Evolutionary conservation across 805 yeast genomes (phyloP), one percentile per base, ranked within the genome.

Genomic region (Saccharomycopsis lassenensis): DNA sequence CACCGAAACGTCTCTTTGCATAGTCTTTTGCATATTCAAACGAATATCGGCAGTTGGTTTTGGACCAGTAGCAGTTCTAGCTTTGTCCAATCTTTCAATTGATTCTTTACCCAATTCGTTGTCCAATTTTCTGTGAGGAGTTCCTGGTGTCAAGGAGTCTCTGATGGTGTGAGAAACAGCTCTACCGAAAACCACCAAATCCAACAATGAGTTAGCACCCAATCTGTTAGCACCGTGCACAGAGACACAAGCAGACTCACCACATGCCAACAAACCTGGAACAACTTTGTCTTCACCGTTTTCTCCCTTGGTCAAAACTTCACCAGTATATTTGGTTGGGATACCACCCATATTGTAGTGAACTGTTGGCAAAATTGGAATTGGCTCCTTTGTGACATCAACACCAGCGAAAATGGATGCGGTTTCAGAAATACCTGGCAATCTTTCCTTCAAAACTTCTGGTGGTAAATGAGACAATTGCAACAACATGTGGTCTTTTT

Each of bases 321-420:
- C 96, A 69, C 97, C 98, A 48, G 79, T 82, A 81, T 85, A 91
- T 62, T 80, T 84, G 49, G 98, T 91, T 61, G 98, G 98, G 49
- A 89, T 84, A 77, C 97, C 97, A 63, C 98, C 98, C 98, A 89
- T 89, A 66, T 89, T 89, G 71, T 91, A 89, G 66, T 89, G 98
- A 44, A 91, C 98, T 48, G 98, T 89, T 52, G 98, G 98, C 51
- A 91, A 64, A 52, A 89, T 87, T 52, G 97, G 98, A 59, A 91
- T 91, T 56, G 98, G 98, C 67, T 89, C 96, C 69, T 91, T 91
- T 42, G 98, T 91, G 48, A 89, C 97, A 63, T 89, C 98, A 48
- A 89, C 98, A 71, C 98, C 98, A 33, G 98, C 97, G 56, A 89
- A 89, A 62, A 89, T 89, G 48, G 86, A 80, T 31, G 98, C 97